Evolutionary conservation across 805 yeast genomes (phyloP).

Genomic region (Wickerhamomyces tratensis): DNA sequence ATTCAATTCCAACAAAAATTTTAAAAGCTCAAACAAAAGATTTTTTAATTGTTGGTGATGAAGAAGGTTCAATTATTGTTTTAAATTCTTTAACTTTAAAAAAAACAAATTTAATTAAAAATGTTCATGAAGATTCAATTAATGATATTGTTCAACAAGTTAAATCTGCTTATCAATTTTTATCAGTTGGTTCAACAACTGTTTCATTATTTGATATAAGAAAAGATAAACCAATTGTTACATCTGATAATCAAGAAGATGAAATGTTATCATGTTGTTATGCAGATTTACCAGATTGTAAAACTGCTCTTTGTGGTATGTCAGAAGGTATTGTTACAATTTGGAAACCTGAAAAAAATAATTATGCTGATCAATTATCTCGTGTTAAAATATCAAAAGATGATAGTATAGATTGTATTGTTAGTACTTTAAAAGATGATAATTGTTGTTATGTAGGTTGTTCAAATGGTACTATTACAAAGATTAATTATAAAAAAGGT

Average conservation of each 20-base stretch:
- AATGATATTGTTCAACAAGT: constrained; percentile 66
- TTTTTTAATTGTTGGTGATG: constrained; percentile 50
- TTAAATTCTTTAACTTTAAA: constrained; percentile 48
- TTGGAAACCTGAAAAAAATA: constrained; percentile 71
- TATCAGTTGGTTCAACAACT: constrained; percentile 77
- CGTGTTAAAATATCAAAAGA: constrained; percentile 61
- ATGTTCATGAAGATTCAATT: constrained; percentile 69
- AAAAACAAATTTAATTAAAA: constrained; percentile 36
- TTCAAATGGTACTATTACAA: constrained; percentile 63
- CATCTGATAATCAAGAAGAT: constrained; percentile 88
- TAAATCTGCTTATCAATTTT: constrained; percentile 67
- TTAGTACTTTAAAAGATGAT: constrained; percentile 32
- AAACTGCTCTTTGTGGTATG: constrained; percentile 71
- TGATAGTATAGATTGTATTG: constrained; percentile 65
- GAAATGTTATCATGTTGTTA: constrained; percentile 73
- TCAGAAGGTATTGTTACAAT: constrained; percentile 83
- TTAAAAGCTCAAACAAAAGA: constrained; percentile 25
- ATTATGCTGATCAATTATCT: constrained; percentile 66
- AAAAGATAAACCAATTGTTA: constrained; percentile 35
- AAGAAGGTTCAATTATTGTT: constrained; percentile 57
- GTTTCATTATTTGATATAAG: constrained; percentile 71
- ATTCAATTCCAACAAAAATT: constrained; percentile 21
- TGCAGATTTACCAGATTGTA: constrained; percentile 53
- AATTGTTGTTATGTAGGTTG: constrained; percentile 69
- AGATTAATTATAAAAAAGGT: constrained; percentile 58